phyloP scores from a whole-genome alignment of 257 asterid genomes.

The Coffea canephora region DNA sequence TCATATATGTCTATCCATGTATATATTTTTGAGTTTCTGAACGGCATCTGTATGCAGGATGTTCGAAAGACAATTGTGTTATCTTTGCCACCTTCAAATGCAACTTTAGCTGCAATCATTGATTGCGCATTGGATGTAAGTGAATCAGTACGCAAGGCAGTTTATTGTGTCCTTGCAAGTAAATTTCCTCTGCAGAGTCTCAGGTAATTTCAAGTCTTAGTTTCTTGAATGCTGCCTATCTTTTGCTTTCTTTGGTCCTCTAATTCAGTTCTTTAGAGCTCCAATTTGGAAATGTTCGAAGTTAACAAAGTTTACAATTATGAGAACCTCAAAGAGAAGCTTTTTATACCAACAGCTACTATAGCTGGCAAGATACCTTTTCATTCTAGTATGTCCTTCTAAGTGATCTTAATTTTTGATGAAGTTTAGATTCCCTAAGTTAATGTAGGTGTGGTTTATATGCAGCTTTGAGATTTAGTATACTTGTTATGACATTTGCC shows the following conservation, averaged over 20 bases:
- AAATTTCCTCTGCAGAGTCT: conserved; percentile 90
- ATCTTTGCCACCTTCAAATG: conserved; percentile 82
- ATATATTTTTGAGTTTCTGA: conserved; percentile 3
- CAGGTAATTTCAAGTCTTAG: conserved; percentile 48
- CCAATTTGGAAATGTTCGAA: not conserved
- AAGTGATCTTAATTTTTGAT: not conserved
- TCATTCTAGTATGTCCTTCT: not conserved
- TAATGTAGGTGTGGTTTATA: not conserved
- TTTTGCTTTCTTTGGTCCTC: not conserved
- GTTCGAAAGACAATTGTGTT: conserved; percentile 78
- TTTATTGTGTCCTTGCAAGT: conserved; percentile 68
- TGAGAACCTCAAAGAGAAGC: not conserved
- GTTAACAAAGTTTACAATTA: not conserved
- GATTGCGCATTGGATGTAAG: conserved; percentile 85
- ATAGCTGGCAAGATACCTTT: not conserved
- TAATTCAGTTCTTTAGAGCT: not conserved
- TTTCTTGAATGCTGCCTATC: not conserved
- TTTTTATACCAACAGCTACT: not conserved
- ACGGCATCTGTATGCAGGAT: conserved; percentile 49
- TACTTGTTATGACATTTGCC: not conserved
- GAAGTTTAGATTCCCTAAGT: not conserved
- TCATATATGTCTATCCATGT: not conserved
- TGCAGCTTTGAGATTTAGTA: conserved; percentile 4
- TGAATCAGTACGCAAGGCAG: conserved; percentile 85
- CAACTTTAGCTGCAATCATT: conserved; percentile 56